phyloP scores from a whole-genome alignment of 1,139 yeast species.

The Hemisphaericaspora xylanilytica region DNA sequence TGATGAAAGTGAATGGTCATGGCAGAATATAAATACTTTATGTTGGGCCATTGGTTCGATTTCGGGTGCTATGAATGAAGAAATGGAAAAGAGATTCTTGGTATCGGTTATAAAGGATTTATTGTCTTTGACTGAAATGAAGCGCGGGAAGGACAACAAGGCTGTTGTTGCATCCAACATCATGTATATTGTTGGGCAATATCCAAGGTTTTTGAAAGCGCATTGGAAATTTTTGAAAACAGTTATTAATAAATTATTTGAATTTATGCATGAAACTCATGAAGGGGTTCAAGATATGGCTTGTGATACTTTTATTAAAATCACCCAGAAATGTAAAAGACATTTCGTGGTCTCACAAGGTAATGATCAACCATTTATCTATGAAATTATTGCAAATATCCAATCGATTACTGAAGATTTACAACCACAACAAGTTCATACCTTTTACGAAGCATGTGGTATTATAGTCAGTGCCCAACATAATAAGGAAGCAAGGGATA shows the following conservation, averaged over 20 bases:
- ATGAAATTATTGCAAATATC: constrained; percentile 80
- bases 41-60: constrained; percentile 99
- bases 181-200: constrained; percentile 99
- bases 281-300: constrained; percentile 99
- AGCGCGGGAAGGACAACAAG: constrained; percentile 95
- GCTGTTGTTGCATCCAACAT: constrained; percentile 99
- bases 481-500: constrained; percentile 60
- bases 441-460: constrained; percentile 97
- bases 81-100: constrained; percentile 90
- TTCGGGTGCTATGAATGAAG: constrained; percentile 98
- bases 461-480: constrained; percentile 84
- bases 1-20: constrained; percentile 98
- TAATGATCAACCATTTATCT: constrained; percentile 91
- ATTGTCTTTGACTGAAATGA: constrained; percentile 88
- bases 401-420: constrained; percentile 87
- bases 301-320: constrained; percentile 95
- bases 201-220: constrained; percentile 94
- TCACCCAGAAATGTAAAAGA: constrained; percentile 89
- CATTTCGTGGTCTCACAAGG: constrained; percentile 89
- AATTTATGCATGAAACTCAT: constrained; percentile 98
- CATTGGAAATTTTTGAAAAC: constrained; percentile 98
- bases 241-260: constrained; percentile 91
- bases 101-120: constrained; percentile 91
- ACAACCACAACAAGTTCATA: constrained; percentile 96
- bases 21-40: constrained; percentile 94